Evolutionary conservation across 1,284 basidiomycete species (phyloP).

Genomic region (Papiliotrema laurentii): DNA sequence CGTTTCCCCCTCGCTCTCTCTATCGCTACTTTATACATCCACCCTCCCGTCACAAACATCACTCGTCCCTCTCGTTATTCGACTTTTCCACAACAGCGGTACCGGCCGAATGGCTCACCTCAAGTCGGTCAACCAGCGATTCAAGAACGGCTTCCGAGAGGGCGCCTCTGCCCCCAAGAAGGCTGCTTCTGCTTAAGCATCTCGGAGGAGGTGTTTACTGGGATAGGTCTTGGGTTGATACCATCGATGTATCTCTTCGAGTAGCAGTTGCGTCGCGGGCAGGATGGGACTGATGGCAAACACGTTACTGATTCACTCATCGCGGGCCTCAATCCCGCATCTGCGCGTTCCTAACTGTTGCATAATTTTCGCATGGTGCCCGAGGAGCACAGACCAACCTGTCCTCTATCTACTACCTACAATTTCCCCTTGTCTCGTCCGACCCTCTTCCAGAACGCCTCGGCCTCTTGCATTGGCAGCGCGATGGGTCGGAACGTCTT

Average conservation of each 20-base stretch:
- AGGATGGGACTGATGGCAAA: too few relatives aligned
- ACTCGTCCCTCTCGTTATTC: neutral
- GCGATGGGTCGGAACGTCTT: slow-evolving; percentile 28
- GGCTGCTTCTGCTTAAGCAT: slow-evolving; percentile 38
- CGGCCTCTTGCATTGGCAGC: slow-evolving; percentile 20
- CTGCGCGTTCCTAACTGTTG: too few relatives aligned
- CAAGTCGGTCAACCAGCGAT: slow-evolving; percentile 82
- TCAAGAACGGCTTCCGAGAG: slow-evolving; percentile 94
- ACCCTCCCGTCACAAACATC: neutral
- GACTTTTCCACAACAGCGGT: slow-evolving; percentile 55
- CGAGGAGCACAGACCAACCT: too few relatives aligned
- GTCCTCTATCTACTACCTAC: neutral
- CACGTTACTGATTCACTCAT: too few relatives aligned
- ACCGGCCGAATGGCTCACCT: slow-evolving; percentile 95
- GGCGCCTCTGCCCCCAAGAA: slow-evolving; percentile 60
- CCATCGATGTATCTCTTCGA: too few relatives aligned
- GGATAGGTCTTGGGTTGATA: too few relatives aligned
- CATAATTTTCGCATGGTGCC: too few relatives aligned
- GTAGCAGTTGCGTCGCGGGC: too few relatives aligned
- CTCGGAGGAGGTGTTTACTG: too few relatives aligned
- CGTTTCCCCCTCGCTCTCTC: neutral
- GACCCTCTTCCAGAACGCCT: slow-evolving; percentile 30
- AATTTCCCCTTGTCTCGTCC: slow-evolving; percentile 18
- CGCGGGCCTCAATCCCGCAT: too few relatives aligned
- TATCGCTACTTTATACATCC: too few relatives aligned